phyloP scores from a whole-genome alignment of 1,139 yeast species.

The Blastobotrys serpentis region DNA sequence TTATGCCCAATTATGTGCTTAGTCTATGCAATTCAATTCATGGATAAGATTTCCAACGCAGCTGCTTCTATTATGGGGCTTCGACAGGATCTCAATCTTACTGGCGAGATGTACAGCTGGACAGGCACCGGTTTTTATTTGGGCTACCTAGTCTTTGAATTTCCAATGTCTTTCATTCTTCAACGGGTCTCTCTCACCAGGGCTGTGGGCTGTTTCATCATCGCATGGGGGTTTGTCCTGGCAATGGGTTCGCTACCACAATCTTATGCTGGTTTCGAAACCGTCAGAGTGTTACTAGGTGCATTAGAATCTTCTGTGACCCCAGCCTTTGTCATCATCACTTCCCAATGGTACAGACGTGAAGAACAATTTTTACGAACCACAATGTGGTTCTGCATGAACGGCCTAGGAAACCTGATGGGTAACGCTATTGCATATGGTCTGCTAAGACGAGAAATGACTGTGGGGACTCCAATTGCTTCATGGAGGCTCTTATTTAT shows the following conservation, averaged over 20 bases:
- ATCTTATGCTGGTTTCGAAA: conserved; percentile 53
- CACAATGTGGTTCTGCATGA: conserved; percentile 54
- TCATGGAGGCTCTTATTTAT: conserved; percentile 63
- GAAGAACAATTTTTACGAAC: conserved; percentile 48
- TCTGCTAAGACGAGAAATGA: conserved; percentile 44
- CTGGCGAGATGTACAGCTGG: conserved; percentile 30
- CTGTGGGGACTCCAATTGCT: conserved; percentile 44
- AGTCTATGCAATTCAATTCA: conserved; percentile 15
- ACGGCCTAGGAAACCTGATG: conserved; percentile 38
- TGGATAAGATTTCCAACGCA: conserved; percentile 47
- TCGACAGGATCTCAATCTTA: conserved; percentile 16
- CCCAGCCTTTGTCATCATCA: conserved; percentile 43
- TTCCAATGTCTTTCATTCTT: conserved; percentile 50
- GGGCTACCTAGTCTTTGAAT: conserved; percentile 51
- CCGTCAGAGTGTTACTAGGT: conserved; percentile 58
- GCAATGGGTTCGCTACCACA: conserved; percentile 51
- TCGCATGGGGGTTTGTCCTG: conserved; percentile 53
- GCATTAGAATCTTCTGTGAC: conserved; percentile 60
- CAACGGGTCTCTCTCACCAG: conserved; percentile 58
- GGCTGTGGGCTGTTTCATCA: conserved; percentile 46
- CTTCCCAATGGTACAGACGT: conserved; percentile 34
- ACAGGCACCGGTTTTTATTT: conserved; percentile 55
- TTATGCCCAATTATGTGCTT: conserved; percentile 16
- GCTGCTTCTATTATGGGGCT: conserved; percentile 53
- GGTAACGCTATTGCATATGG: conserved; percentile 38